Percentiles rank a stretch among this genome's conserved stretches.
Conservation (phyloP, 2,329 filamentous ascomycete genomes). For the Endoconidiophora laricicola region DNA sequence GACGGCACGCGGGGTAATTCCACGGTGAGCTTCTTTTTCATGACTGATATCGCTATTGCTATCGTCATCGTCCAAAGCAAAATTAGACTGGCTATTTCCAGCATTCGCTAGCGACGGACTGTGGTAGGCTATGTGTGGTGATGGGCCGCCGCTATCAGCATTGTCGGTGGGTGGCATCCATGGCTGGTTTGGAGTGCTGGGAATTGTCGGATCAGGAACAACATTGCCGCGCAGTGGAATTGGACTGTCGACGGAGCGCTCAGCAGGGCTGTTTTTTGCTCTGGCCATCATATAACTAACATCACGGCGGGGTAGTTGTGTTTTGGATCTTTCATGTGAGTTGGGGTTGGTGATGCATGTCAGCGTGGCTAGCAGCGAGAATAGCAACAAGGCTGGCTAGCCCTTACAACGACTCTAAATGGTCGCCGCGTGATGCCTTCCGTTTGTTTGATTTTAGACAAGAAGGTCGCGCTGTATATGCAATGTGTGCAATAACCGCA, state of each 20-base stretch:
- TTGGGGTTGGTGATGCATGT: no score
- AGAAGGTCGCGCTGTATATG: no score
- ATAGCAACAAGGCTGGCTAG: no score
- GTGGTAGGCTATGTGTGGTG: background rate
- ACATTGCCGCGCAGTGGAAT: conserved; percentile 3
- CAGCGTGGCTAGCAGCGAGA: no score
- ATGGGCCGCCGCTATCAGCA: background rate
- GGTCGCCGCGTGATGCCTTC: no score
- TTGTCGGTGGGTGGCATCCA: background rate
- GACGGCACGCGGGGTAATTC: background rate
- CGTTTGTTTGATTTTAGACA: no score
- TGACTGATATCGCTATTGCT: background rate
- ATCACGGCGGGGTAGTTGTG: background rate
- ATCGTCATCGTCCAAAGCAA: background rate
- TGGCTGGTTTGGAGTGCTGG: conserved; percentile 6
- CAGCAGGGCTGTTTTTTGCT: no score
- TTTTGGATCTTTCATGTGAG: no score
- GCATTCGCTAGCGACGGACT: background rate
- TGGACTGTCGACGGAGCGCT: conserved; percentile 8
- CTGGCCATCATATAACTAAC: background rate
- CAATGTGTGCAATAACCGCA: no score
- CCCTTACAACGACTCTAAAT: no score
- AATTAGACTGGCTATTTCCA: background rate
- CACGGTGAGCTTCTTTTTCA: background rate
- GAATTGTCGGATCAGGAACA: conserved; percentile 8